Evolutionary conservation across 208 protist species (phyloP).

Genomic region (Wallacemonas collosoma): DNA sequence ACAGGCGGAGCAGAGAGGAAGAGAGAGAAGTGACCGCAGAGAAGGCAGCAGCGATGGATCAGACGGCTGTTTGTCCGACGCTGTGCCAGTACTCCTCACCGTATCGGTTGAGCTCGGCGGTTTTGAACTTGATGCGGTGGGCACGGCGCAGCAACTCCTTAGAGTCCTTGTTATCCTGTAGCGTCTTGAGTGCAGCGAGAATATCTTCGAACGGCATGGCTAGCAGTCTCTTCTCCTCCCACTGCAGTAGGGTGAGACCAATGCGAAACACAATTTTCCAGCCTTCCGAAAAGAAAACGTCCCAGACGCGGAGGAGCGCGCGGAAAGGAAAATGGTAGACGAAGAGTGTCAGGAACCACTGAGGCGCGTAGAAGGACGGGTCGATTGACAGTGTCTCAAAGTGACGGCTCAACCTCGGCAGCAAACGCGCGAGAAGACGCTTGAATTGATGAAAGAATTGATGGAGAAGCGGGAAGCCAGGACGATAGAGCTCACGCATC

Average conservation of each 20-base stretch:
- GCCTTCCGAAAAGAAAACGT: slow-evolving; percentile 92
- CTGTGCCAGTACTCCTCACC: slow-evolving; percentile 78
- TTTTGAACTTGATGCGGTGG: slow-evolving; percentile 88
- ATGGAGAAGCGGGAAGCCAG: slow-evolving; percentile 91
- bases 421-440: slow-evolving; percentile 65
- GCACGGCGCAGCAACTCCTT: slow-evolving; percentile 74
- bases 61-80: background rate
- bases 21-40: no score
- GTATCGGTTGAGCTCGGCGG: slow-evolving; percentile 78
- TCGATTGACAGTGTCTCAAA: slow-evolving; percentile 76
- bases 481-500: slow-evolving; percentile 86
- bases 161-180: slow-evolving; percentile 87
- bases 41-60: no score
- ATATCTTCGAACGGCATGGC: slow-evolving; percentile 75
- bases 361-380: slow-evolving; percentile 89
- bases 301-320: slow-evolving; percentile 90
- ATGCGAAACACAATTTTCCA: slow-evolving; percentile 95
- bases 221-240: slow-evolving; percentile 81
- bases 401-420: slow-evolving; percentile 79
- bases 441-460: slow-evolving; percentile 91
- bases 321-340: slow-evolving; percentile 90
- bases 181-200: slow-evolving; percentile 74
- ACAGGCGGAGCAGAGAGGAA: no score
- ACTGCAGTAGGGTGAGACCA: slow-evolving; percentile 88
- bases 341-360: slow-evolving; percentile 95